Evolutionary conservation across 148 eudicot genomes (phyloP).

Genomic region (Silene uniflora): DNA sequence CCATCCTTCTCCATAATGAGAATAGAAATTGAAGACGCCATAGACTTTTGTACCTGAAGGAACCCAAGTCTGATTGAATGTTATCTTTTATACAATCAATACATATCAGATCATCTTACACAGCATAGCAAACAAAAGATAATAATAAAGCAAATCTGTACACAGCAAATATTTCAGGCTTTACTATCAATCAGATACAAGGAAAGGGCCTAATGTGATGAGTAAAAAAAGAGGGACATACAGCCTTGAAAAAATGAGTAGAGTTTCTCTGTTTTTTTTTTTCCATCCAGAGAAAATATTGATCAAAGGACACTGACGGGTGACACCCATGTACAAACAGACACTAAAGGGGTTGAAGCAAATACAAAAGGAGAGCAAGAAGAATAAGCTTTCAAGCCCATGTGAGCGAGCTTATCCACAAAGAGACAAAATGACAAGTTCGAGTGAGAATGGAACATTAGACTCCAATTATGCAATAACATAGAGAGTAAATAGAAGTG

Average conservation of each 20-base stretch:
- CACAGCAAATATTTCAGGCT: not conserved
- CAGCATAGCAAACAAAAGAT: constrained; percentile 11
- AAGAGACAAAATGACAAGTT: no score
- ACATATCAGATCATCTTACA: not conserved
- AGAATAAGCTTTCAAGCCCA: no score
- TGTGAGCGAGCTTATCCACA: no score
- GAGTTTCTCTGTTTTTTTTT: no score
- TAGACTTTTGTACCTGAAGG: constrained; percentile 50
- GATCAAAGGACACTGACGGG: no score
- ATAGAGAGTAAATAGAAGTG: no score
- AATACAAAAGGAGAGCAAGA: no score
- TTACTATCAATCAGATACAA: not conserved
- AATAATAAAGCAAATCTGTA: not conserved
- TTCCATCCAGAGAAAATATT: not conserved
- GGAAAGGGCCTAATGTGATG: not conserved
- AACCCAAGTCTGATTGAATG: constrained; percentile 55
- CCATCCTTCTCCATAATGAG: constrained; percentile 25
- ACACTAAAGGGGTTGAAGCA: no score
- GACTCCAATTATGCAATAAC: no score
- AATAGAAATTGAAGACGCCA: constrained; percentile 28
- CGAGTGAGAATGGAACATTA: no score
- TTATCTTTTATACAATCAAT: not conserved
- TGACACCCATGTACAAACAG: no score
- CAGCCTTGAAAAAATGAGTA: not conserved
- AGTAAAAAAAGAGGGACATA: not conserved